Percentiles rank a stretch among this genome's conserved stretches.
Evolutionary conservation across 148 eudicot species (phyloP).

Genomic region (Fagopyrum homotropicum): DNA sequence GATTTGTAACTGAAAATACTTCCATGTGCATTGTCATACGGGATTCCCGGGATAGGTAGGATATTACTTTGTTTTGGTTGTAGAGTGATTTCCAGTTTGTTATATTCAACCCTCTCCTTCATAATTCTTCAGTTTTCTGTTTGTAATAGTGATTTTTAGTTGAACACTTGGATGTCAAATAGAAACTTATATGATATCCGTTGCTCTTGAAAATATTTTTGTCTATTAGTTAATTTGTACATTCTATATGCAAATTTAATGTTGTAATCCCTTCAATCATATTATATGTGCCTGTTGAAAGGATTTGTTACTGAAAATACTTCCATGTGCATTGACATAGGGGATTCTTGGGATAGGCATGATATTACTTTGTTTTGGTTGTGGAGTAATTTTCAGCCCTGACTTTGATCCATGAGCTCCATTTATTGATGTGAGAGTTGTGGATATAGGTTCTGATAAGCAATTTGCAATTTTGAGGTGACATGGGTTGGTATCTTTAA

Average conservation of each 20-base stretch:
- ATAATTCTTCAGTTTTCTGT: not conserved
- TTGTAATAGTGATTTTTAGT: not conserved
- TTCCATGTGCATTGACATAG: not conserved
- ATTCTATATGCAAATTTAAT: not conserved
- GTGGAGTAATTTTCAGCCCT: not conserved
- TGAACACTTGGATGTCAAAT: not conserved
- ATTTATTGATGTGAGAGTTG: not conserved
- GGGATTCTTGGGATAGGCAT: not conserved
- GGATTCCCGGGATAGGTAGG: not conserved
- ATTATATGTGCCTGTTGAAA: not conserved
- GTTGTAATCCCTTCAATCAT: not conserved
- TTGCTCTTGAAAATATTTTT: not conserved
- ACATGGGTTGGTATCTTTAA: not conserved
- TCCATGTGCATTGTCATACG: not conserved
- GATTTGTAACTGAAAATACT: not conserved
- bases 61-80: not conserved
- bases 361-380: not conserved
- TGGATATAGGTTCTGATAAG: conserved; percentile 3
- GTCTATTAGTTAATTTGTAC: not conserved
- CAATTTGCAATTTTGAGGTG: conserved; percentile 10
- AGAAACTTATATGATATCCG: not conserved
- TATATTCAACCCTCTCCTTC: not conserved
- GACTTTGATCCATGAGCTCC: not conserved
- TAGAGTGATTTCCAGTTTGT: not conserved
- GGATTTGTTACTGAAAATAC: not conserved